Base-by-base conservation (phyloP, 176 grass and related monocot species). In the Oryza glaberrima region DNA sequence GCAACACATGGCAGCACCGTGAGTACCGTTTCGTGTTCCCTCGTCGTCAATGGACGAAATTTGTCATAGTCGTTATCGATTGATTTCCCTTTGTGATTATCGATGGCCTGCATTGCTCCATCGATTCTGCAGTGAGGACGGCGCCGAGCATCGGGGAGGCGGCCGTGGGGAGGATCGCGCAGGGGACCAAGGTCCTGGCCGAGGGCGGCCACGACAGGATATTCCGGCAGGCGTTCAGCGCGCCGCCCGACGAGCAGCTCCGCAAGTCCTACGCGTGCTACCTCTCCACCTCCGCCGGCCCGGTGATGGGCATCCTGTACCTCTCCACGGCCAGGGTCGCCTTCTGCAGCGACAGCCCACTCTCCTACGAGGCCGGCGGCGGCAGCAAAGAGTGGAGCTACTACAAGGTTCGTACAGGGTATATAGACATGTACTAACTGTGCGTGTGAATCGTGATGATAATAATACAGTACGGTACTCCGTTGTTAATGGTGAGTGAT, bases 1-100 rank as follows among this genome's bases (percentile, higher is more conserved):
- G 82, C 86, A 96, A 94, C 86, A 99, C 96, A 26, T 99, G 96
- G 96, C 96, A 96, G 84, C 96, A 99, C 81, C 36, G 96, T 99
- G 70, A 88, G 93, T 58, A 17, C 15, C 66, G 5, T 2, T 43
- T 20, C 16, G n/a, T 23, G 58, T 0, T 70, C 8, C 23, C 49
- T 23, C 54, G 43, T 23, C 54, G 15, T 17, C 49, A 52, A 52
- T 17, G 15, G 49, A 52, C 49, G 0, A 52, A 52, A 15, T 1
- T 14, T 41, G 40, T 41, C 40, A 41, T 41, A 41, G 15, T 52
- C 5, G 49, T 17, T 52, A 15, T 36, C 11, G 40, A 41, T 41
- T 41, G 7, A 2, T 5, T 48, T 38, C 30, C 19, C 7, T 44
- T 36, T 11, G 51, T 78, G 30, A 72, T 35, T 32, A 4, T 52